phyloP scores from a whole-genome alignment of 1,139 yeast genomes.

The Yamadazyma jaroonii region DNA sequence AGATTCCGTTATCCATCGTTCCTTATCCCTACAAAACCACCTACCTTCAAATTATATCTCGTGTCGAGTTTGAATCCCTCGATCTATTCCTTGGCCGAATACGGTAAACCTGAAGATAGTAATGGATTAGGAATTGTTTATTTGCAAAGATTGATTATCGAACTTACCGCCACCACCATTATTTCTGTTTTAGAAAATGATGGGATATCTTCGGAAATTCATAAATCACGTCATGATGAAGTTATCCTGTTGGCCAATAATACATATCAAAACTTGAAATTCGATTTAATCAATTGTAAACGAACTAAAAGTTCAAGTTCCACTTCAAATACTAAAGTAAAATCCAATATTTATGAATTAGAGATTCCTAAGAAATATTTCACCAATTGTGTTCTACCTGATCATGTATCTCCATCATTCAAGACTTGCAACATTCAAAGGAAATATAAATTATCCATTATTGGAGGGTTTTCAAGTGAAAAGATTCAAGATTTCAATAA shows the following conservation, averaged over 20 bases:
- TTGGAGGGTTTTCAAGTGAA: slow-evolving; percentile 45
- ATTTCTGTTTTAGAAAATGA: slow-evolving; percentile 37
- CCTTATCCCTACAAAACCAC: slow-evolving; percentile 39
- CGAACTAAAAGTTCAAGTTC: slow-evolving; percentile 26
- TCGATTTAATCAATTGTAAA: slow-evolving; percentile 40
- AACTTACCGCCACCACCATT: slow-evolving; percentile 29
- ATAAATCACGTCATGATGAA: slow-evolving; percentile 29
- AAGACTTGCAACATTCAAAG: slow-evolving; percentile 56
- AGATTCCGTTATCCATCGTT: slow-evolving; percentile 47
- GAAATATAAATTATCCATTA: slow-evolving; percentile 40
- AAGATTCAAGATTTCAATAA: slow-evolving; percentile 21
- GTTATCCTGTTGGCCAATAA: slow-evolving; percentile 29
- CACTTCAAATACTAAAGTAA: slow-evolving; percentile 13
- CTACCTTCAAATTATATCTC: slow-evolving; percentile 38
- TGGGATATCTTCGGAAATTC: slow-evolving; percentile 23
- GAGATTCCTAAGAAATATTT: slow-evolving; percentile 45
- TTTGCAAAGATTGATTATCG: slow-evolving; percentile 35
- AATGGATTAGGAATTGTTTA: slow-evolving; percentile 50
- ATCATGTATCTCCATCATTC: slow-evolving; percentile 52
- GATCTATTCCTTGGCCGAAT: slow-evolving; percentile 33
- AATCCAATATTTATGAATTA: slow-evolving; percentile 32
- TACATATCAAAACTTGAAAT: slow-evolving; percentile 31
- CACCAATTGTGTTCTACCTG: slow-evolving; percentile 46
- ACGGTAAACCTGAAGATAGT: slow-evolving; percentile 37
- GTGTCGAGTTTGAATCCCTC: slow-evolving; percentile 35